phyloP scores from a whole-genome alignment of 2,329 filamentous ascomycete species.

The Sporothrix dimorphospora region DNA sequence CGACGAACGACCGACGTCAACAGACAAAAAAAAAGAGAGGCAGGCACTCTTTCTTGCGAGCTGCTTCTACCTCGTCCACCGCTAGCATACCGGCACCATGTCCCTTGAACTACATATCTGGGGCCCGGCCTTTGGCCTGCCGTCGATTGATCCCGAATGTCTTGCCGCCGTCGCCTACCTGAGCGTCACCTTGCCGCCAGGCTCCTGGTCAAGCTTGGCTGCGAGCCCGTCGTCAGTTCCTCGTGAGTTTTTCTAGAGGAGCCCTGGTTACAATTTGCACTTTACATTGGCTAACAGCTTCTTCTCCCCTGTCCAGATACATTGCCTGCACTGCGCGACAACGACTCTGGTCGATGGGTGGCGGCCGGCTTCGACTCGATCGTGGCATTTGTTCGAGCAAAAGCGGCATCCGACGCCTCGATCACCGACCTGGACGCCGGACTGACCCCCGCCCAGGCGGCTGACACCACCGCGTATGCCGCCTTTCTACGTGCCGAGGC shows the following conservation, averaged over 20 bases:
- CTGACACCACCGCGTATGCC: conserved; percentile 57
- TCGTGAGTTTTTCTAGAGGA: conserved; percentile 25
- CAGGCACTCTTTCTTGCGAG: neutral
- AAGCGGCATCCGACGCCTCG: conserved; percentile 36
- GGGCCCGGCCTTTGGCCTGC: conserved; percentile 84
- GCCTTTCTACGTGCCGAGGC: conserved; percentile 75
- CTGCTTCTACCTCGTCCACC: neutral
- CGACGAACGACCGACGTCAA: conserved; percentile 16
- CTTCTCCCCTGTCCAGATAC: conserved; percentile 45
- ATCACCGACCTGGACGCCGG: conserved; percentile 44
- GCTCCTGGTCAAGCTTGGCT: conserved; percentile 70
- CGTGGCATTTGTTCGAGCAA: conserved; percentile 55
- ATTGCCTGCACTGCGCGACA: conserved; percentile 59
- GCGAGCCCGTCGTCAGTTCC: conserved; percentile 72
- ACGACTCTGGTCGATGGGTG: conserved; percentile 54
- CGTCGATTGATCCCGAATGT: conserved; percentile 91
- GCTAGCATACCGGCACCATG: conserved; percentile 36
- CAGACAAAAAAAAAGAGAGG: neutral
- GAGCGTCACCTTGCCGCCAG: conserved; percentile 59
- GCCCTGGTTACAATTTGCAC: neutral
- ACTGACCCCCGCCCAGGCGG: conserved; percentile 47
- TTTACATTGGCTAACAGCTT: neutral
- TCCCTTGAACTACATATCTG: conserved; percentile 81
- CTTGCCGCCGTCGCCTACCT: conserved; percentile 81
- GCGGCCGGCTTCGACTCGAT: conserved; percentile 65